A percentile compares a stretch with the other conserved stretches of the same genome.
phyloP scores from a whole-genome alignment of 1,284 basidiomycete species.

The Apiotrichum porosum region DNA sequence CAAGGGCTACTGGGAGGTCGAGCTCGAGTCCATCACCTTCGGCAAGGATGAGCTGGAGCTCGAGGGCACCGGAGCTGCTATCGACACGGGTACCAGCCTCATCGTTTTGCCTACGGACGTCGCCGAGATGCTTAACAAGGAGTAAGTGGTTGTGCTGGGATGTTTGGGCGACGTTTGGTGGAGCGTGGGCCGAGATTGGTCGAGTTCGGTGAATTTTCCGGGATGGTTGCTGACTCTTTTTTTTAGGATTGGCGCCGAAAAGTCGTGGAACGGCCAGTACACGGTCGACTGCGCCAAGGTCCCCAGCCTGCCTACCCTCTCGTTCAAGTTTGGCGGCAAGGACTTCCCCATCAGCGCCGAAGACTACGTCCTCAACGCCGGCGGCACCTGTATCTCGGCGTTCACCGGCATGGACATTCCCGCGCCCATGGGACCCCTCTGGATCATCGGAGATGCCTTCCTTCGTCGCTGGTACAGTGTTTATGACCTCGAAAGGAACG shows the following conservation, averaged over 20 bases:
- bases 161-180: no score
- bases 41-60: constrained; percentile 80
- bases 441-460: constrained; percentile 88
- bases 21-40: constrained; percentile 77
- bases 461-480: constrained; percentile 88
- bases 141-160: no score
- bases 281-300: constrained; percentile 85
- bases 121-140: constrained; percentile 95
- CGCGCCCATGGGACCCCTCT: constrained; percentile 76
- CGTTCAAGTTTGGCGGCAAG: constrained; percentile 4
- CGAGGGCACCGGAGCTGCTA: constrained; percentile 88
- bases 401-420: constrained; percentile 93
- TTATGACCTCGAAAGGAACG: constrained; percentile 71
- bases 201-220: no score
- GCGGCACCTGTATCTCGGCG: constrained; percentile 90
- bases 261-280: constrained; percentile 92
- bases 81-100: constrained; percentile 68
- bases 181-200: no score
- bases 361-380: constrained; percentile 83
- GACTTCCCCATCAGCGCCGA: constrained; percentile 55
- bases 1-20: constrained; percentile 98
- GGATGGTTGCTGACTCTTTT: no score
- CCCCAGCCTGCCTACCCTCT: constrained; percentile 59
- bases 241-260: constrained; percentile 86
- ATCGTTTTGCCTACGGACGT: constrained; percentile 76